Evolutionary conservation across 176 grass and related monocot species (phyloP).

Genomic region (Saccharum officinarum): DNA sequence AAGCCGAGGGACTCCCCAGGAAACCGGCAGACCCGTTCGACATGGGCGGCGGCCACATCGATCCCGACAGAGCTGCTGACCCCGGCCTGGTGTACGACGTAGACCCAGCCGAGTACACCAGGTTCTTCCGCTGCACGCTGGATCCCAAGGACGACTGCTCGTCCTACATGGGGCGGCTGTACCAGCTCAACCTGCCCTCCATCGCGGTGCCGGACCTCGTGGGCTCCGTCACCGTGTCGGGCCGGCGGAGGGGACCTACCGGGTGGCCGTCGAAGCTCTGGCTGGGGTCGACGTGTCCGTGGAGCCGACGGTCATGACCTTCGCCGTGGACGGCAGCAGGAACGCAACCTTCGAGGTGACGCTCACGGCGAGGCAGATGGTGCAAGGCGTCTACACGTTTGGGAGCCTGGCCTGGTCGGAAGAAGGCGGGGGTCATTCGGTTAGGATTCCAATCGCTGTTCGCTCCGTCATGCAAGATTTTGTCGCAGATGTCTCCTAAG

Average conservation of each 20-base stretch:
- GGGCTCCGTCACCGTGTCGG: too few species aligned
- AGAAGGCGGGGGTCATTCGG: too few species aligned
- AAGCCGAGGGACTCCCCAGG: background rate
- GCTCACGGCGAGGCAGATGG: background rate
- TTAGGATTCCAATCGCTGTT: too few species aligned
- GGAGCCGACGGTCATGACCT: background rate
- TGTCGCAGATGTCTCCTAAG: too few species aligned
- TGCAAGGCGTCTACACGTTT: constrained; percentile 37
- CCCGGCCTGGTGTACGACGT: constrained; percentile 29
- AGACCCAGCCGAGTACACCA: background rate
- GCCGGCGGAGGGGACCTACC: background rate
- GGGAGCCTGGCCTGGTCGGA: constrained; percentile 47
- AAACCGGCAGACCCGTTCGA: constrained; percentile 34
- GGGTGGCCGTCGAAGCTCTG: background rate
- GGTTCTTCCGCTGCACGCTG: too few species aligned
- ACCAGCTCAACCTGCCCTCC: constrained; percentile 23
- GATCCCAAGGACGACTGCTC: background rate
- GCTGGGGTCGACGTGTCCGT: background rate
- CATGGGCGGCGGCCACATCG: constrained; percentile 9
- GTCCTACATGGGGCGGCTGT: background rate
- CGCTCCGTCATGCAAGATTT: too few species aligned
- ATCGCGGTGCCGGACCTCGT: background rate
- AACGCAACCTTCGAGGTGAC: constrained; percentile 15
- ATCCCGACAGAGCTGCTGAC: constrained; percentile 1
- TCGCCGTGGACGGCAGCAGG: background rate